Base-by-base conservation (phyloP, 352 stramenopile species). In the Globisporangium iwayamae region DNA sequence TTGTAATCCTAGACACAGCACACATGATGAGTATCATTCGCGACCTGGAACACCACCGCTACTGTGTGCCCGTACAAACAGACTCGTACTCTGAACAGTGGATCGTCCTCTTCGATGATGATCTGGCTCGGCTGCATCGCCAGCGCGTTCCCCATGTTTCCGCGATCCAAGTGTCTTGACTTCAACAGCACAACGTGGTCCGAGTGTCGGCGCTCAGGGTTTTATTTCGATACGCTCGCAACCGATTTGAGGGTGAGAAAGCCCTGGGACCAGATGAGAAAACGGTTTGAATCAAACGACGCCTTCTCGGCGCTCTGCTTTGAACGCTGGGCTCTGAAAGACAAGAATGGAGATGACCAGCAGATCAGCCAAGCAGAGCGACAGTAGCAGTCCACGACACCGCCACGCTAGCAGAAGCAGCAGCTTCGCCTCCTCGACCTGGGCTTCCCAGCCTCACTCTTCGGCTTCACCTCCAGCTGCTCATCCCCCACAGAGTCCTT, bases 31-130 rank as follows among this genome's bases (percentile, higher is more conserved):
- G 3, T 3, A 52, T 14, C n/a, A 52, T 52, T 52, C 32, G 20
- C 38, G 52, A 41, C n/a, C 5, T 47, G 20, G 22, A 41, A 11
- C 51, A 34, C 32, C 22, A 53, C 20, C 53, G 6, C 8, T 53
- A 46, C 18, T n/a, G n/a, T 60, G 9, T 59, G 10, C 16, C 2
- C 10, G 43, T 11, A 16, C 18, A 30, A 45, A 59, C 55, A 61
- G 16, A 30, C 30, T 16, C 66, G 32, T 46, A 85, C 76, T 22
- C 76, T 62, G 22, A 83, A 55, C 6, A 85, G 51, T 1, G 74
- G 68, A 13, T 82, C 72, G 38, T 83, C 76, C 25, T 81, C 76
- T 52, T 85, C 74, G 22, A 72, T 81, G 58, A 85, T 67, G 56
- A 85, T 77, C 34, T 71, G 62, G 10, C 39, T 52, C 36, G 63